Conservation (phyloP, 306 rosid genomes). For the Styphnolobium japonicum region DNA sequence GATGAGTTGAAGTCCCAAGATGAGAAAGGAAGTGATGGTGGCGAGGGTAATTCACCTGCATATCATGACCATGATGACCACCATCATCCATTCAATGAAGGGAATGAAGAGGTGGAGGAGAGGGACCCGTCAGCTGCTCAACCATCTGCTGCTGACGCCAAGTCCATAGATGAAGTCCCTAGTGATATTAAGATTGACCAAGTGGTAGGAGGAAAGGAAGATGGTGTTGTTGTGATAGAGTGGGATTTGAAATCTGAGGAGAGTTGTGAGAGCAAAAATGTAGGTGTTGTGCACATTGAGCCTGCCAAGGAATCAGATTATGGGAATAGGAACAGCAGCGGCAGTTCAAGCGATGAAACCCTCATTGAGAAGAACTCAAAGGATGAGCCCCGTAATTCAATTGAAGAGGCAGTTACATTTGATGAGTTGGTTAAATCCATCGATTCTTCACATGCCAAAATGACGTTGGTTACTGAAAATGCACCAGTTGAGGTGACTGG, state of each 20-base stretch:
- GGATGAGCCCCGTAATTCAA: slow-evolving; percentile 18
- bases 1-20: slow-evolving; percentile 62
- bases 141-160: slow-evolving; percentile 26
- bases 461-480: slow-evolving; percentile 17
- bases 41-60: slow-evolving; percentile 49
- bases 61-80: slow-evolving; percentile 33
- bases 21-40: slow-evolving; percentile 67
- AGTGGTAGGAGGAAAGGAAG: slow-evolving; percentile 26
- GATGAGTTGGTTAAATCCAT: slow-evolving; percentile 27
- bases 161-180: slow-evolving; percentile 27
- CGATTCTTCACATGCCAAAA: slow-evolving; percentile 31
- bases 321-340: slow-evolving; percentile 33
- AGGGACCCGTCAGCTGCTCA: slow-evolving; percentile 29
- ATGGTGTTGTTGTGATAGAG: slow-evolving; percentile 31
- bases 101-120: slow-evolving; percentile 37
- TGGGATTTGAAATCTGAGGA: slow-evolving; percentile 47
- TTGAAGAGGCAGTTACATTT: slow-evolving; percentile 6
- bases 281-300: slow-evolving; percentile 19
- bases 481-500: slow-evolving; percentile 21
- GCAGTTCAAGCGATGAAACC: slow-evolving; percentile 45
- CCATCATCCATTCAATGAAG: slow-evolving; percentile 38
- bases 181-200: slow-evolving; percentile 23
- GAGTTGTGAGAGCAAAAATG: slow-evolving; percentile 34
- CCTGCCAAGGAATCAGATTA: slow-evolving; percentile 35
- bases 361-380: slow-evolving; percentile 24